Conservation (phyloP, 192 early-diverging fungal species). For the Backusella sp. region DNA sequence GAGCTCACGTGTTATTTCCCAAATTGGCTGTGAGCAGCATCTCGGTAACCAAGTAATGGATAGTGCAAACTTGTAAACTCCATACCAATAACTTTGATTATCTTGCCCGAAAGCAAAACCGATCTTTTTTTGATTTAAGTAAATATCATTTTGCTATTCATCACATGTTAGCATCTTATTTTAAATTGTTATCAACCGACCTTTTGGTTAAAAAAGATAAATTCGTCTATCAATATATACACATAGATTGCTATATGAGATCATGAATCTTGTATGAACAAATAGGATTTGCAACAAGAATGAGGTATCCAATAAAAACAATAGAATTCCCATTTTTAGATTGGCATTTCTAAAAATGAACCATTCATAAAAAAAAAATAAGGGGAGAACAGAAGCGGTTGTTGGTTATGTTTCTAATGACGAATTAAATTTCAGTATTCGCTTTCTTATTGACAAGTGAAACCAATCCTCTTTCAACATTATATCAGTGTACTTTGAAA, state of each 20-base stretch:
- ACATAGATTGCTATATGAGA: background rate
- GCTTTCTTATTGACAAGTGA: conserved; percentile 5
- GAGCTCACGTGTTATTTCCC: background rate
- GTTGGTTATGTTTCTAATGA: conserved; percentile 1
- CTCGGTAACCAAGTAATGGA: background rate
- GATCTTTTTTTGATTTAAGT: background rate
- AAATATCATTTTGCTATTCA: background rate
- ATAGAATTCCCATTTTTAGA: background rate
- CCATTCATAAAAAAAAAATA: background rate
- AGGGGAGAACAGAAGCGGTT: background rate
- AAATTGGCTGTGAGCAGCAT: background rate
- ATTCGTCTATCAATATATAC: background rate
- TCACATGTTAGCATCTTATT: background rate
- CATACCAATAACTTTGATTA: conserved; percentile 3
- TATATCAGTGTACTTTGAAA: conserved; percentile 6
- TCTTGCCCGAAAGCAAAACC: conserved; percentile 7
- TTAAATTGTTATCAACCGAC: background rate
- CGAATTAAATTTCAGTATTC: conserved; percentile 8
- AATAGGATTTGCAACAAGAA: background rate
- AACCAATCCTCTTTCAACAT: background rate
- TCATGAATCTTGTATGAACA: background rate
- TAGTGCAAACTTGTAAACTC: background rate
- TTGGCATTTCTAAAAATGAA: conserved; percentile 3
- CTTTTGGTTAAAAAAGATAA: conserved; percentile 4
- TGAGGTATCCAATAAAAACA: background rate